Evolutionary conservation across 2,329 filamentous ascomycete genomes (phyloP), one percentile per base, ranked within the genome.

Genomic region (Lojkania enalia): DNA sequence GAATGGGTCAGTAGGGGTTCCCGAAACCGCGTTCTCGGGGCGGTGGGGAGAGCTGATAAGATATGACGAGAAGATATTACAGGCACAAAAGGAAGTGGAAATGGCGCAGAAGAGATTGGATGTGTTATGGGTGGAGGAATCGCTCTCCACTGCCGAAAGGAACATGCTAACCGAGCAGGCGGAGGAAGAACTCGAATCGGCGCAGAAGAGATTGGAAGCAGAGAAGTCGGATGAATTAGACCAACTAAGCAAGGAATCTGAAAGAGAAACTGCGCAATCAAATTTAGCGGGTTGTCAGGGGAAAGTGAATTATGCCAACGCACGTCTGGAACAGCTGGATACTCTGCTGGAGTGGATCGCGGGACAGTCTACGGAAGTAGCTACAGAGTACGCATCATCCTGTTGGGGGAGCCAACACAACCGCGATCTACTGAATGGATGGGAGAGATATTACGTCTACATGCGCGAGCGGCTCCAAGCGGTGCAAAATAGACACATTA

Each of bases 291-390:
- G 12, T 38, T 6, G 7, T 20, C 35, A 38, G 35, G 35, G 16
- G 20, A 38, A 25, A 20, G 35, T 38, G 35, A 38, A 38, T 38
- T 16, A 21, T 16, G 35, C 35, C 35, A 38, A 38, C 19, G 21
- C 35, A 16, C 19, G 35, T 38, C 35, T 38, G 35, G 35, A 38
- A 21, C 37, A 31, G 37, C 37, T 40, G 23, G 37, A 40, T 40
- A 40, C 20, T 12, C 37, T 40, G 13, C 37, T 40, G n/a, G 37
- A 40, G 37, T 40, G 37, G 37, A 40, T 40, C 37, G 37, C 21
- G 6, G 37, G 37, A 31, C 37, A 40, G 37, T 40, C 19, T 30
- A 11, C 37, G 18, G 21, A 40, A 40, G 19, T 40, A 31, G 21
- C 37, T 40, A 31, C 20, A 16, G 37, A 40, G 18, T 40, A 40